phyloP scores from a whole-genome alignment of 495 filamentous ascomycete species.

The Penicillium paxilli region DNA sequence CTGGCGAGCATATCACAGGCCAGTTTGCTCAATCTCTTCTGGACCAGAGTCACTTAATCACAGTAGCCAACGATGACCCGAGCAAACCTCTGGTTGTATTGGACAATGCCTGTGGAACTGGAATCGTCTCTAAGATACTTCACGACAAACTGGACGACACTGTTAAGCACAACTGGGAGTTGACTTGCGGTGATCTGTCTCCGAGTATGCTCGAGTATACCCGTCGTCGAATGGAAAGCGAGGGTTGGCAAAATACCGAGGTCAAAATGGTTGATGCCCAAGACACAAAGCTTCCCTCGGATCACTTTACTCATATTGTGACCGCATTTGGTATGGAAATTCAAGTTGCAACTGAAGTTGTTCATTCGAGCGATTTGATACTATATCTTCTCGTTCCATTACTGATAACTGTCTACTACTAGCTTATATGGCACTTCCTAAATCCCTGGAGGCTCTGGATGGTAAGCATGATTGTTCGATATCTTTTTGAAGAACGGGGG shows the following conservation, averaged over 20 bases:
- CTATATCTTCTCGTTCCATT: too few species aligned
- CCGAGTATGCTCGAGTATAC: constrained; percentile 33
- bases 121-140: constrained; percentile 34
- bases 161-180: constrained; percentile 20
- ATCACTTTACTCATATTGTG: constrained; percentile 33
- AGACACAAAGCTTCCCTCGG: constrained; percentile 25
- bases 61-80: constrained; percentile 16
- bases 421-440: constrained; percentile 30
- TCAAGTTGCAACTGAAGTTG: too few species aligned
- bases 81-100: constrained; percentile 29
- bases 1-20: constrained; percentile 33
- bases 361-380: too few species aligned
- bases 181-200: constrained; percentile 42
- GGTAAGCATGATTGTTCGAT: constrained; percentile 16
- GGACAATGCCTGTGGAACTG: constrained; percentile 46
- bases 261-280: constrained; percentile 35
- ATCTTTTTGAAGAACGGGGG: background rate
- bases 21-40: constrained; percentile 31
- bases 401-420: too few species aligned
- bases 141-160: constrained; percentile 20
- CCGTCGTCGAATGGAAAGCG: constrained; percentile 20
- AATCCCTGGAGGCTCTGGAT: constrained; percentile 27
- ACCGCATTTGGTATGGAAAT: constrained; percentile 35
- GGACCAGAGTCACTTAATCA: constrained; percentile 25
- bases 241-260: constrained; percentile 34